A percentile compares a stretch with the other conserved stretches of the same genome.
Conservation (phyloP, 2,329 filamentous ascomycete species). For the Aureobasidium leucospermi region DNA sequence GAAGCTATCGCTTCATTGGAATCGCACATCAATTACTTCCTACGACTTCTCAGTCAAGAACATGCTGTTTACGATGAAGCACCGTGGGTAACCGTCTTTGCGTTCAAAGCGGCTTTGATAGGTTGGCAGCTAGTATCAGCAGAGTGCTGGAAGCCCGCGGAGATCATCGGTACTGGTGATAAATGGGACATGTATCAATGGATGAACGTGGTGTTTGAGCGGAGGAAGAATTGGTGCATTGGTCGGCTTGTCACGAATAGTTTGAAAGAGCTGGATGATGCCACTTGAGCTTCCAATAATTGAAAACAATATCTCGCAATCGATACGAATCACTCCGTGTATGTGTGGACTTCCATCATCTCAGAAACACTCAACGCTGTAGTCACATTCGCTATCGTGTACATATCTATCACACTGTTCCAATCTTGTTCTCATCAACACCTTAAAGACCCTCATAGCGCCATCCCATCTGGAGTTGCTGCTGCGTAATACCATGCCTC, state of each 20-base stretch:
- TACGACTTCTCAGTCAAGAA: neutral
- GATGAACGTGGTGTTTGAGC: neutral
- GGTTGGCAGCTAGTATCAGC: neutral
- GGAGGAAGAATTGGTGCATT: neutral
- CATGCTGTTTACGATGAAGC: neutral
- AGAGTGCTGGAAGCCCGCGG: neutral
- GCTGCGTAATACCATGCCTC: slow-evolving; percentile 36
- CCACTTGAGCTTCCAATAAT: neutral
- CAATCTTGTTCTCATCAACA: neutral
- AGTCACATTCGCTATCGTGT: too few relatives aligned
- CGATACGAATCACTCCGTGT: too few relatives aligned
- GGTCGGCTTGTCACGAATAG: neutral
- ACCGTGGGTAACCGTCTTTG: neutral
- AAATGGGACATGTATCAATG: neutral
- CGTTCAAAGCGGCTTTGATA: neutral
- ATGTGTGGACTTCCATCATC: too few relatives aligned
- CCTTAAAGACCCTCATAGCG: slow-evolving; percentile 38
- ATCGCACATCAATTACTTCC: neutral
- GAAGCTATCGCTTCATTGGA: neutral
- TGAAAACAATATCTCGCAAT: too few relatives aligned
- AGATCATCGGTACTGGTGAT: neutral
- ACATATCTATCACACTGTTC: too few relatives aligned
- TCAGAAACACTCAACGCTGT: too few relatives aligned
- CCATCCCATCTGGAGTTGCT: slow-evolving; percentile 38
- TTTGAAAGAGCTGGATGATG: neutral